phyloP scores from a whole-genome alignment of 2,329 filamentous ascomycete genomes.

The Calonectria hawksworthii region DNA sequence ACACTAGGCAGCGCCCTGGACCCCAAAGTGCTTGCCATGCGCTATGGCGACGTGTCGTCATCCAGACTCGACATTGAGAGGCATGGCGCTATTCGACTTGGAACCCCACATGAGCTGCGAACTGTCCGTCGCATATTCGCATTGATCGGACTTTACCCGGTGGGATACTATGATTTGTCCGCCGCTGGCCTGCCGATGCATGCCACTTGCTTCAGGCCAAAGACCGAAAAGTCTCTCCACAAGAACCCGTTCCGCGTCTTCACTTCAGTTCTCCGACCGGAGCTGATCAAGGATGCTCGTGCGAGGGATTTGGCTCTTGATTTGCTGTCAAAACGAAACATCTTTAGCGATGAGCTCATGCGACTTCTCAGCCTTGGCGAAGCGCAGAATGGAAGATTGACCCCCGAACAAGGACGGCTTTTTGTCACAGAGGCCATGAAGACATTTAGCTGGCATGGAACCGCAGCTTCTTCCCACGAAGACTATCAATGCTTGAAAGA shows the following conservation, averaged over 20 bases:
- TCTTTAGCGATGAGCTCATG: conserved; percentile 57
- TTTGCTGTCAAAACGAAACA: conserved; percentile 52
- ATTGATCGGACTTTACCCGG: conserved; percentile 61
- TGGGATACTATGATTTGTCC: conserved; percentile 65
- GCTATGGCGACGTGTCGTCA: conserved; percentile 31
- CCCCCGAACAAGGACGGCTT: conserved; percentile 46
- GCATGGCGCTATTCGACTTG: conserved; percentile 64
- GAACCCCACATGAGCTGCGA: conserved; percentile 58
- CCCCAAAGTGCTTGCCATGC: conserved; percentile 33
- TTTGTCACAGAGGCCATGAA: conserved; percentile 51
- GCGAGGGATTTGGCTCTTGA: conserved; percentile 51
- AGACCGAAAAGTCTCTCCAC: conserved; percentile 48
- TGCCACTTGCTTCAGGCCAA: conserved; percentile 64
- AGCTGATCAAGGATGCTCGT: conserved; percentile 51
- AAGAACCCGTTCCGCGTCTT: conserved; percentile 60
- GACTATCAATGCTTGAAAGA: conserved; percentile 32
- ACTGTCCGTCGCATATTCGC: conserved; percentile 60
- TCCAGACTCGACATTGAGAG: conserved; percentile 43
- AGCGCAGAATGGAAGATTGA: conserved; percentile 45
- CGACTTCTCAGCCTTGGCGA: conserved; percentile 54
- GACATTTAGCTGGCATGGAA: conserved; percentile 37
- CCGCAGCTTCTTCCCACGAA: conserved; percentile 26
- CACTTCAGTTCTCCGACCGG: conserved; percentile 54
- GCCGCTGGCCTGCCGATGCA: conserved; percentile 62
- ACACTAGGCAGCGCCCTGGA: conserved; percentile 29